Base-by-base conservation (phyloP, 2,329 filamentous ascomycete genomes). In the Neopestalotiopsis sp. region DNA sequence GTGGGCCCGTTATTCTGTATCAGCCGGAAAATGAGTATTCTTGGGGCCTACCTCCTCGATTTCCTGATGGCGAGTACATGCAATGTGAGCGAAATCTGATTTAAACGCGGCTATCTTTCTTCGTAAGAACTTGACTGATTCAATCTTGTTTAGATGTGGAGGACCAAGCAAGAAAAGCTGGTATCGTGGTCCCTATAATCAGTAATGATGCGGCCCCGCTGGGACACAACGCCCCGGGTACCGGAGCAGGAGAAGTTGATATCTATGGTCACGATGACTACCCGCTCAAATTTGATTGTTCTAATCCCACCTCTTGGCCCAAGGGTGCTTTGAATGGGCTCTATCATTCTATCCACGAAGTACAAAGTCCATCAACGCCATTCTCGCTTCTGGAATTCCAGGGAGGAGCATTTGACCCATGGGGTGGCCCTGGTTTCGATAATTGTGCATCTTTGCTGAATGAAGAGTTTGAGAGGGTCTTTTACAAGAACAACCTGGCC, bases 21-120 rank as follows among this genome's bases (percentile, higher is more conserved):
- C 93, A 96, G 76, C 91, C 92, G 0, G 93, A 96, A 78, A 96
- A 95, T 71, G 93, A 95, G 77, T 94, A 95, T 76, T 89, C 87
- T 2, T 28, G 24, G 49, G 49, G 28, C 5, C 5, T 57, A 30
- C 45, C 42, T 7, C 13, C 49, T 24, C 79, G 82, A n/a, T 92
- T 92, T 73, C 64, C 49, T 2, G 89, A 94, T 72, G 82, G 86
- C 0, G 82, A 86, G 0, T 95, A 94, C 76, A 88, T 94, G 79
- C 85, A 89, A 68, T 90, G 45, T 53, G 45, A 53, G 45, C n/a
- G 17, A 17, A 9, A 20, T 9, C 17, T 14, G 1, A 17, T 3
- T 17, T 53, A 10, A 5, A 38, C 34, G 2, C 45, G n/a, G 1
- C 17, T n/a, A 17, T 53, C 45, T 20, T 14, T 2, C 45, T 9